Conservation (phyloP, 495 filamentous ascomycete species). For the Penicillium riverlandense region DNA sequence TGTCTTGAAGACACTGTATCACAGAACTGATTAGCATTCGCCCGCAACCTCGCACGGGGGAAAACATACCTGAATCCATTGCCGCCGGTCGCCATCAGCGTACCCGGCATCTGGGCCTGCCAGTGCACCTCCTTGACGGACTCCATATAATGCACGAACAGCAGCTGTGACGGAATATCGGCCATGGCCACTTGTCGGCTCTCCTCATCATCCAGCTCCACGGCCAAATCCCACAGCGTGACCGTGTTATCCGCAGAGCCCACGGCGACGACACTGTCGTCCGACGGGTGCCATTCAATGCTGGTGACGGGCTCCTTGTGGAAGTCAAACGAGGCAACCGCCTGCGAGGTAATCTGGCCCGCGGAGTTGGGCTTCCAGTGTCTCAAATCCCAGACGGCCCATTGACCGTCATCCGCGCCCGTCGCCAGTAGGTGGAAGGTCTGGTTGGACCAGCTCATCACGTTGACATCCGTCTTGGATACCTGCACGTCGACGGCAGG, state of each 20-base stretch:
- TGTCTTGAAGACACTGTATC: slow-evolving; percentile 45
- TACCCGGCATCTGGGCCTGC: slow-evolving; percentile 95
- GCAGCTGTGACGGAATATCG: slow-evolving; percentile 86
- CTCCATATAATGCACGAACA: slow-evolving; percentile 96
- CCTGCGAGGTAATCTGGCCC: slow-evolving; percentile 45
- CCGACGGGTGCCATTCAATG: slow-evolving; percentile 94
- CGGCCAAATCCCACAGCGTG: slow-evolving; percentile 93
- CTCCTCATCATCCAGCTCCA: slow-evolving; percentile 96
- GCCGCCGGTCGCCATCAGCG: slow-evolving; percentile 81
- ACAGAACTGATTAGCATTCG: slow-evolving; percentile 12
- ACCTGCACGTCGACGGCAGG: slow-evolving; percentile 80
- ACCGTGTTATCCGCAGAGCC: slow-evolving; percentile 90
- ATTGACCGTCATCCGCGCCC: slow-evolving; percentile 88
- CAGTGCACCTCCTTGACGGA: slow-evolving; percentile 92
- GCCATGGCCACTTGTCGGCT: slow-evolving; percentile 77
- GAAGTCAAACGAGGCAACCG: slow-evolving; percentile 85
- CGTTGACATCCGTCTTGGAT: slow-evolving; percentile 83
- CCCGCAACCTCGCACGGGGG: not conserved
- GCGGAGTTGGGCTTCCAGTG: slow-evolving; percentile 73
- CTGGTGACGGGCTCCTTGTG: slow-evolving; percentile 94
- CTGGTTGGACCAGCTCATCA: slow-evolving; percentile 86
- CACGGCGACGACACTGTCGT: slow-evolving; percentile 89
- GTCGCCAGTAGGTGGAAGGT: slow-evolving; percentile 85
- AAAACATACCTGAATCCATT: slow-evolving; percentile 62
- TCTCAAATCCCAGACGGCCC: slow-evolving; percentile 93